These are phyloP conservation scores for Fusarium sp. DNA, from an alignment of 2,329 filamentous ascomycete genomes.

Conservation along the genomic window DNA sequence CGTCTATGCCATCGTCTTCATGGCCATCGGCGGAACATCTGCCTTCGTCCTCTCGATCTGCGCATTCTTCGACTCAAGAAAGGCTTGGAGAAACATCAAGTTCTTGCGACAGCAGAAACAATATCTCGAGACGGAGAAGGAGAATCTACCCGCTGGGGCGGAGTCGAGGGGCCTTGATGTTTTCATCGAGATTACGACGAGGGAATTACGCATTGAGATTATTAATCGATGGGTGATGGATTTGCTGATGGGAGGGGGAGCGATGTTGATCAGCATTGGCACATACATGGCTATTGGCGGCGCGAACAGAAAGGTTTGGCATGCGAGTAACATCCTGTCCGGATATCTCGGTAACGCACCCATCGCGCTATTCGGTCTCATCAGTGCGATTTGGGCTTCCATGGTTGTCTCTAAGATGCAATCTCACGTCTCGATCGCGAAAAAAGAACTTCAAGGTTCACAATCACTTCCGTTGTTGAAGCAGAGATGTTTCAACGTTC, in stretches of 20 bases:
- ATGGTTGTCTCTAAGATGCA: constrained; percentile 54
- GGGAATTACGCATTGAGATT: constrained; percentile 60
- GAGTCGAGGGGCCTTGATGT: constrained; percentile 43
- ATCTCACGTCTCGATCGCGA: constrained; percentile 46
- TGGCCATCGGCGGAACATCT: constrained; percentile 61
- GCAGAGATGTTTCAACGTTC: constrained; percentile 48
- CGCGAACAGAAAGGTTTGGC: constrained; percentile 51
- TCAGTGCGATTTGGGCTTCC: constrained; percentile 59
- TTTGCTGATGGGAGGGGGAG: constrained; percentile 57
- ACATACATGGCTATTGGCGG: constrained; percentile 65
- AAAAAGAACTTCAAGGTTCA: constrained; percentile 38
- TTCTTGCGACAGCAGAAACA: constrained; percentile 55
- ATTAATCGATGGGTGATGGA: constrained; percentile 63
- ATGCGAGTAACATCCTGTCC: constrained; percentile 61
- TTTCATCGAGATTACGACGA: constrained; percentile 54
- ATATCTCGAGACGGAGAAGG: constrained; percentile 41
- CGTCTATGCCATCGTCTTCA: constrained; percentile 56
- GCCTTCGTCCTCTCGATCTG: constrained; percentile 57
- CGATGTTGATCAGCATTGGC: constrained; percentile 59
- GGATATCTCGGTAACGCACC: constrained; percentile 64
- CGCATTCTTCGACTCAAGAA: constrained; percentile 54
- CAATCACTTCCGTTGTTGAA: constrained; percentile 44
- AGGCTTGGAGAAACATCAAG: constrained; percentile 56
- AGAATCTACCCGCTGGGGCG: constrained; percentile 1
- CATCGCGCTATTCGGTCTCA: constrained; percentile 58